Base-by-base conservation (phyloP, 768 basidiomycete species). In the Pulveroboletus ravenelii region DNA sequence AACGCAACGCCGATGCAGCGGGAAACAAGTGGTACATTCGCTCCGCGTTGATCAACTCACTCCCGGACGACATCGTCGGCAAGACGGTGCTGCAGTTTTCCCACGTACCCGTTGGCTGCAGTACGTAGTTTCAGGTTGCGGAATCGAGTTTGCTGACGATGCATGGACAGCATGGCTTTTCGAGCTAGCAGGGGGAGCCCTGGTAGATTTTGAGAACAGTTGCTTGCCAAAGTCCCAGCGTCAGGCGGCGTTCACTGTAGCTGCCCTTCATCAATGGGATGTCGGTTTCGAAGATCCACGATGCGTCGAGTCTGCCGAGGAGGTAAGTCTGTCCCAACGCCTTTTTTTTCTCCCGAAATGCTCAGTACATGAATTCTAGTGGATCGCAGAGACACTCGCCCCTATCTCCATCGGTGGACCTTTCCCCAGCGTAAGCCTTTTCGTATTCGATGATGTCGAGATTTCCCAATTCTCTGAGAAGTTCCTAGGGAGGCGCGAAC, bases 201-300 rank as follows among this genome's bases (percentile, higher is more conserved):
- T 90, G 36, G 65, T 68, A 0, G 90, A 93, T 63, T 81, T 79
- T 51, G 84, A 88, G 48, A 76, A 85, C 55, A 83, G 75, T 12
- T 89, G 87, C 57, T 68, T 92, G 13, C 89, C 91, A 3, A 83
- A 84, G 63, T 74, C 78, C 10, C 88, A 91, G 61, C 83, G 93
- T 42, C 78, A 91, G 64, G 86, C 89, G 1, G 65, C 78, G 9
- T 95, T 92, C 70, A 93, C 88, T 3, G 82, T 95, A 47, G 87
- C 89, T 3, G 92, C 93, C 15, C 74, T 94, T 23, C 93, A 94
- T 66, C 93, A 95, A 63, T 95, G 93, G 93, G 87, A 89, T 53
- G 85, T 93, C 71, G 79, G 84, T 29, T 71, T 87, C 38, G 80
- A 87, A 54, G 92, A 95, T 62, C 80, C 84, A 39, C 74, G 81